Conservation (phyloP, 2,329 filamentous ascomycete species). For the Monilinia polystroma region DNA sequence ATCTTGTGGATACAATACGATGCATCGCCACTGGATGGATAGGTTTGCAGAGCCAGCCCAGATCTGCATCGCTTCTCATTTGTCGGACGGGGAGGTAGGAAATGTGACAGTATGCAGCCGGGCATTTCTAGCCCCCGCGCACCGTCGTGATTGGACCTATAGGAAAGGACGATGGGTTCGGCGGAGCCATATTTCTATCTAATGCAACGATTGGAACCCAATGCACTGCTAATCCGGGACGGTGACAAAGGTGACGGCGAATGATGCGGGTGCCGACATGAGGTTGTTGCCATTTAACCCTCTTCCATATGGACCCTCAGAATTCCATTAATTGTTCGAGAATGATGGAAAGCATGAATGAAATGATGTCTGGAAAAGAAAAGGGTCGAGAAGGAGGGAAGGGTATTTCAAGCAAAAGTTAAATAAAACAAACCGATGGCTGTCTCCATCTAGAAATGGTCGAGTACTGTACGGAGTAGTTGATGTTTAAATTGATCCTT, state of each 20-base stretch:
- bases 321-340: constrained; percentile 17
- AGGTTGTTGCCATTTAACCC: neutral
- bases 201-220: neutral
- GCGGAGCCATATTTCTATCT: neutral
- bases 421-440: neutral
- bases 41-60: neutral
- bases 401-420: neutral
- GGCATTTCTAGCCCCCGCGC: neutral
- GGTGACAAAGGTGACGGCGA: too few species aligned
- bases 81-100: neutral
- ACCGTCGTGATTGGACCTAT: constrained; percentile 9
- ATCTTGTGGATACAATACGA: neutral
- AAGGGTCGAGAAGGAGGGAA: too few species aligned
- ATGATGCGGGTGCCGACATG: constrained; percentile 18
- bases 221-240: constrained; percentile 25
- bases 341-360: neutral
- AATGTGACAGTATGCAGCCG: constrained; percentile 16
- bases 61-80: constrained; percentile 4
- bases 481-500: constrained; percentile 7
- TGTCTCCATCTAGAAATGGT: too few species aligned
- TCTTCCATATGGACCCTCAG: constrained; percentile 3
- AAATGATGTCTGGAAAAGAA: neutral
- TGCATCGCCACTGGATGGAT: constrained; percentile 1
- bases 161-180: neutral
- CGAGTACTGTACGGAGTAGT: too few species aligned